Base-by-base conservation (phyloP, 2,329 filamentous ascomycete species). In the Sclerotinia glacialis region DNA sequence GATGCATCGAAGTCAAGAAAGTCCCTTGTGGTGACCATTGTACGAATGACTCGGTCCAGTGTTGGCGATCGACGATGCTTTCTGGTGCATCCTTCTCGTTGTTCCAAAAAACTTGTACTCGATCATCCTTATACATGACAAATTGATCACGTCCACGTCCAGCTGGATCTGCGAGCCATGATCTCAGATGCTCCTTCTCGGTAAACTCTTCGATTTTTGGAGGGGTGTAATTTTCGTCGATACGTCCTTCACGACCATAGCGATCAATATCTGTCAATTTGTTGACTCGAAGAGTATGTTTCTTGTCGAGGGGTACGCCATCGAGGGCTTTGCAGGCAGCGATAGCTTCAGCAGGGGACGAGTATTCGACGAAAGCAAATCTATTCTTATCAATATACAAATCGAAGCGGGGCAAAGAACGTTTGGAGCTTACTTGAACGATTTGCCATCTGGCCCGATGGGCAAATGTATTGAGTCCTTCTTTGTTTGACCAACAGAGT, bases 21-120 rank as follows among this genome's bases (percentile, higher is more conserved):
- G 94, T 98, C 72, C 95, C 95, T 72, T 91, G 88, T 53, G 95
- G 95, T 66, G 95, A 98, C 95, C 95, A 99, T 81, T 97, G 92
- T 61, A 99, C 89, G 77, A 99, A 99, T 47, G 92, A 92, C 80
- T 99, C 95, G 68, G 95, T 99, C 95, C 95, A 99, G 83, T 96
- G 91, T 75, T 90, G 88, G 72, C 95, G 89, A 76, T 98, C 94
- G 67, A 99, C 92, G 47, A 97, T 86, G 70, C 86, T 87, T 79
- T 99, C 95, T 5, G 94, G 93, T 28, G 84, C 80, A 68, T 97
- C 93, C 80, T 90, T 94, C 81, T 96, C 95, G 83, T 96, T 96
- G 83, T 98, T 98, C 94, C 94, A 99, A 84, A 91, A 97, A 7
- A 99, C 90, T 68, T 93, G 93, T 47, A 99, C 95, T 70, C 89